phyloP scores from a whole-genome alignment of 805 yeast species.

The Candida pseudofarinosa region DNA sequence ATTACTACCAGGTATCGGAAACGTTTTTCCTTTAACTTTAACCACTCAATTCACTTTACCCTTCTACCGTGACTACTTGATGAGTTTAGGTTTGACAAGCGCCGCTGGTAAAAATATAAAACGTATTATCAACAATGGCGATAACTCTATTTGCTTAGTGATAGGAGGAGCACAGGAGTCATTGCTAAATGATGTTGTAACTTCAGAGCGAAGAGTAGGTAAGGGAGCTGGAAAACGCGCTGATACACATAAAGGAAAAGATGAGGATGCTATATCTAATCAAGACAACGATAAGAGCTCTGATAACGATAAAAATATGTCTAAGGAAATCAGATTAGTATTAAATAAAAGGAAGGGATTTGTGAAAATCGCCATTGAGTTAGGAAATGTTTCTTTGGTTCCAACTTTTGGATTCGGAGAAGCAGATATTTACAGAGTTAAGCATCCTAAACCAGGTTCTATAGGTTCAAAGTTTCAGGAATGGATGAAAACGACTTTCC shows the following conservation, averaged over 20 bases:
- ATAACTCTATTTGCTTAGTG: conserved; percentile 80
- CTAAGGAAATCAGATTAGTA: conserved; percentile 56
- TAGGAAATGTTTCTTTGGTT: conserved; percentile 74
- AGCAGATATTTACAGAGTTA: conserved; percentile 51
- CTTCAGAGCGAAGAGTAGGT: conserved; percentile 29
- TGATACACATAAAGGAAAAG: background rate
- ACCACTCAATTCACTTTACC: conserved; percentile 82
- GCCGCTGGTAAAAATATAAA: conserved; percentile 73
- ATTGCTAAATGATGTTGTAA: conserved; percentile 45
- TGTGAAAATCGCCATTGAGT: conserved; percentile 75
- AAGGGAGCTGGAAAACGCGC: conserved; percentile 20
- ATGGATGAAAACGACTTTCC: conserved; percentile 65
- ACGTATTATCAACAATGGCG: conserved; percentile 54
- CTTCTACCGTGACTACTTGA: conserved; percentile 77
- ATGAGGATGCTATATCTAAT: conserved; percentile 39
- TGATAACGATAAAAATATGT: background rate
- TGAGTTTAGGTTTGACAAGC: conserved; percentile 78
- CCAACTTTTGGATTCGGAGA: conserved; percentile 94
- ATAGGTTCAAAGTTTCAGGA: conserved; percentile 56
- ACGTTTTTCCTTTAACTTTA: conserved; percentile 71
- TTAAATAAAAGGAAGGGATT: conserved; percentile 81
- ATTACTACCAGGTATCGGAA: conserved; percentile 78
- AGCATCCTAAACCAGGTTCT: conserved; percentile 36
- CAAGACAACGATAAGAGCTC: conserved; percentile 4
- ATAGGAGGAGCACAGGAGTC: conserved; percentile 97